Percentiles rank a stretch among this genome's conserved stretches.
phyloP scores from a whole-genome alignment of 2,329 filamentous ascomycete species.

The Zymoseptoria crescenta region DNA sequence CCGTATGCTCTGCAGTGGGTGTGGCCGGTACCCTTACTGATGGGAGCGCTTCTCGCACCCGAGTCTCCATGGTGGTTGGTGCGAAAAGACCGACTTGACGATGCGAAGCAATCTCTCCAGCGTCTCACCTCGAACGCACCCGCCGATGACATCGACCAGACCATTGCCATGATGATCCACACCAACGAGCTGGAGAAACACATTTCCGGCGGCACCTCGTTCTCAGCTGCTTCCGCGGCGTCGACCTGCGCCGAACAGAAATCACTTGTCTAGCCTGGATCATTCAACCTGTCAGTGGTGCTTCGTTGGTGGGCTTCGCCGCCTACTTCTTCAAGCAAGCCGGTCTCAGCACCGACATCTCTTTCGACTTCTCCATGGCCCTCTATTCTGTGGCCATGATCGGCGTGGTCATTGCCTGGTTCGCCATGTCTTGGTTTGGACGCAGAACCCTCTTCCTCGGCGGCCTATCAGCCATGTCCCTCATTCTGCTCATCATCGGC shows the following conservation, averaged over 20 bases:
- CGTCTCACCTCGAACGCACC: conserved; percentile 6
- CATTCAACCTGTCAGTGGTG: conserved; percentile 29
- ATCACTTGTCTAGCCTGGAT: conserved; percentile 27
- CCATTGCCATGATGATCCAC: conserved; percentile 21
- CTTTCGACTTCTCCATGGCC: conserved; percentile 27
- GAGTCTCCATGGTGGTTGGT: conserved; percentile 23
- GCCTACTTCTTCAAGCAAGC: conserved; percentile 33
- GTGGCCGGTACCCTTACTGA: conserved; percentile 28
- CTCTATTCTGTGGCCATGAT: conserved; percentile 32
- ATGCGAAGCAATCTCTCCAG: conserved; percentile 2
- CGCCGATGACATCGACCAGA: conserved; percentile 11
- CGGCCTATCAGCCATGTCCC: conserved; percentile 16
- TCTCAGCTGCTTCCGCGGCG: conserved; percentile 30
- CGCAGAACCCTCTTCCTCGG: conserved; percentile 30
- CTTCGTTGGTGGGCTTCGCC: conserved; percentile 26
- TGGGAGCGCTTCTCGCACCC: conserved; percentile 23
- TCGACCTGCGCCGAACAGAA: conserved; percentile 30
- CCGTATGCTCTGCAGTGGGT: conserved; percentile 40
- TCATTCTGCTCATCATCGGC: conserved; percentile 19
- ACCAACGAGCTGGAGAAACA: conserved; percentile 26
- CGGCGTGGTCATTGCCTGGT: conserved; percentile 28
- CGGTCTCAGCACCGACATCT: conserved; percentile 21
- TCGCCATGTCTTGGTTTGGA: conserved; percentile 28
- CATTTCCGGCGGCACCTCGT: conserved; percentile 21
- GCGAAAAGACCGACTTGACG: background rate